Evolutionary conservation across 495 filamentous ascomycete species (phyloP).

Genomic region (Hamigera avellanea): DNA sequence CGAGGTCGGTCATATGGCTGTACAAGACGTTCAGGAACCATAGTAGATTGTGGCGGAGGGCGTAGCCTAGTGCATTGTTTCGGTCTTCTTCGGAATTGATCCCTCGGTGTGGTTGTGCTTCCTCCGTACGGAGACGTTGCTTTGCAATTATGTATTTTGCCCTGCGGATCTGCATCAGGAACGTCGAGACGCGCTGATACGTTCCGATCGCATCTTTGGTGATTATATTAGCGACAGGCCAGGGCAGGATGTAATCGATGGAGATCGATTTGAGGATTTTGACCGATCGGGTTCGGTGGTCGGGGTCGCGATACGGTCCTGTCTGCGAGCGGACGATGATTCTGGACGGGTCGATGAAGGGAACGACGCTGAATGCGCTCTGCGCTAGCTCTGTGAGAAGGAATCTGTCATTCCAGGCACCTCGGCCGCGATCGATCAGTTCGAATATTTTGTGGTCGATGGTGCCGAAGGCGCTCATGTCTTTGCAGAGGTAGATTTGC

Average conservation of each 20-base stretch:
- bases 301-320: slow-evolving; percentile 4
- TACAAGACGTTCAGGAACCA: slow-evolving; percentile 70
- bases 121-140: slow-evolving; percentile 24
- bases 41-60: slow-evolving; percentile 59
- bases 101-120: slow-evolving; percentile 11
- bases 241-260: slow-evolving; percentile 56
- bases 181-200: slow-evolving; percentile 61
- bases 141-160: slow-evolving; percentile 57
- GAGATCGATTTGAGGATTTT: slow-evolving; percentile 43
- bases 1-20: slow-evolving; percentile 61
- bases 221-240: slow-evolving; percentile 80
- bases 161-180: slow-evolving; percentile 67
- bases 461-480: slow-evolving; percentile 49
- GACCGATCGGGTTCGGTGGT: slow-evolving; percentile 24
- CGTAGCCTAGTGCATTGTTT: slow-evolving; percentile 41
- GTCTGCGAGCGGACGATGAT: slow-evolving; percentile 39
- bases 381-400: slow-evolving; percentile 70
- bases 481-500: slow-evolving; percentile 58
- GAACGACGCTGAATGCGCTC: slow-evolving; percentile 44
- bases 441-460: slow-evolving; percentile 66
- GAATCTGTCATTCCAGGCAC: slow-evolving; percentile 72
- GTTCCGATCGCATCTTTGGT: slow-evolving; percentile 42
- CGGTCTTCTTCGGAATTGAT: slow-evolving; percentile 4
- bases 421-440: slow-evolving; percentile 54
- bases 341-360: slow-evolving; percentile 43